Evolutionary conservation across 805 yeast genomes (phyloP), one percentile per base, ranked within the genome.

Genomic region (Cyberlindnera nakhonratchasimensis): DNA sequence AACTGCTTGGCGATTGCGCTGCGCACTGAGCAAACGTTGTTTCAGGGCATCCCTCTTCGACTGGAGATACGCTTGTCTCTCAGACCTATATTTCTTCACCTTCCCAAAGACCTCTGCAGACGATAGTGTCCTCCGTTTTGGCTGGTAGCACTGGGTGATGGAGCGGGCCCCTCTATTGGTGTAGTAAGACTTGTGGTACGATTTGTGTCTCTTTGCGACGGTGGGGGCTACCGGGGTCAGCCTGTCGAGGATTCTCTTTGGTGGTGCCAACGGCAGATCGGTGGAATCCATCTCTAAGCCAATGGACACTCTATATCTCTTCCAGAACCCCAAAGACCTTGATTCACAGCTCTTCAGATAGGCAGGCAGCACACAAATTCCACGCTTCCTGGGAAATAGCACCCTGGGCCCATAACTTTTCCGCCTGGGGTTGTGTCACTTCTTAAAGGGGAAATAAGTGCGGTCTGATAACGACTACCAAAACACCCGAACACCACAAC

Each of bases 141-240:
- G 13, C 17, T 8, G 5, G 16, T 21, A 20, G 16, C 17, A 18
- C 22, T 20, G 11, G 25, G 18, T 20, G 16, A 19, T 17, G n/a
- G 22, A 30, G 8, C 22, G 7, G 11, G 22, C 9, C 19, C 22
- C 11, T 30, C 33, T 30, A 12, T 17, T 14, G 9, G 31, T 6
- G n/a, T n/a, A n/a, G n/a, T n/a, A n/a, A n/a, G n/a, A n/a, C n/a
- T n/a, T 10, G n/a, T 13, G 22, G 6, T 21, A 20, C 11, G 14
- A 17, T 5, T 33, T 33, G 28, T 33, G 36, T 33, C 36, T 33
- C 36, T 33, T 33, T 11, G 19, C 25, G 13, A 16, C 13, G 3
- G n/a, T n/a, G n/a, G n/a, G n/a, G n/a, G 40, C 36, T 2, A 41
- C 21, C 2, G 45, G 45, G 6, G 45, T 41, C 11, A 41, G 26